Conservation (phyloP, 345 rosid species). For the Conringia planisiliqua region DNA sequence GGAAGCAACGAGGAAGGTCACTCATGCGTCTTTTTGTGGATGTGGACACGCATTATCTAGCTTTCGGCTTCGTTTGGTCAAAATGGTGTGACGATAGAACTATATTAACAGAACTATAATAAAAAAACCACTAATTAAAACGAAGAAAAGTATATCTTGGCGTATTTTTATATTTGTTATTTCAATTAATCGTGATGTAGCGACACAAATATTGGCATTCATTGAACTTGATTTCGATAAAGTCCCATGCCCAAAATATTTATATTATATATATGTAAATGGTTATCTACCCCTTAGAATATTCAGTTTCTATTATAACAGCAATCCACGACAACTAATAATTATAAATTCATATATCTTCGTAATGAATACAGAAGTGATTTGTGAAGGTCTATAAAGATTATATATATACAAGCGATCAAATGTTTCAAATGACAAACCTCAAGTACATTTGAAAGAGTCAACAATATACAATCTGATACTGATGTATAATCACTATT, state of each 20-base stretch:
- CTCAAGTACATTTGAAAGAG: not conserved
- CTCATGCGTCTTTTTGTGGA: slow-evolving; percentile 21
- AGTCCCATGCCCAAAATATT: not conserved
- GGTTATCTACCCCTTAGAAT: not conserved
- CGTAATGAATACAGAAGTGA: too few species aligned
- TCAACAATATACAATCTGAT: slow-evolving; percentile 2
- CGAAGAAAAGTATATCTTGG: not conserved
- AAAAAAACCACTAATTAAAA: not conserved
- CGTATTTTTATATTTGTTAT: not conserved
- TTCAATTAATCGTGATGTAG: not conserved
- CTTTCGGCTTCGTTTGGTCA: slow-evolving; percentile 19
- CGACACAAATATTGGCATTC: slow-evolving; percentile 1
- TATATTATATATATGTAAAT: not conserved
- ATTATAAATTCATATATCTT: too few species aligned
- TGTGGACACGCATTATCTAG: not conserved
- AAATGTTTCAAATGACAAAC: not conserved
- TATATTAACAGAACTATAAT: not conserved
- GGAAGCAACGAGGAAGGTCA: slow-evolving; percentile 37
- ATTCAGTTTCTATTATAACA: too few species aligned
- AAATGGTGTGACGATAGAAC: not conserved
- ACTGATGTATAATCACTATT: not conserved
- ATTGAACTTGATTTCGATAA: not conserved
- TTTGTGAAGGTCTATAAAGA: not conserved
- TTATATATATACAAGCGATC: not conserved
- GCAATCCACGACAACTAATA: too few species aligned